These are phyloP conservation scores for Calonectria ilicicola DNA, from an alignment of 2,329 filamentous ascomycete genomes.

Conservation along the genomic window DNA sequence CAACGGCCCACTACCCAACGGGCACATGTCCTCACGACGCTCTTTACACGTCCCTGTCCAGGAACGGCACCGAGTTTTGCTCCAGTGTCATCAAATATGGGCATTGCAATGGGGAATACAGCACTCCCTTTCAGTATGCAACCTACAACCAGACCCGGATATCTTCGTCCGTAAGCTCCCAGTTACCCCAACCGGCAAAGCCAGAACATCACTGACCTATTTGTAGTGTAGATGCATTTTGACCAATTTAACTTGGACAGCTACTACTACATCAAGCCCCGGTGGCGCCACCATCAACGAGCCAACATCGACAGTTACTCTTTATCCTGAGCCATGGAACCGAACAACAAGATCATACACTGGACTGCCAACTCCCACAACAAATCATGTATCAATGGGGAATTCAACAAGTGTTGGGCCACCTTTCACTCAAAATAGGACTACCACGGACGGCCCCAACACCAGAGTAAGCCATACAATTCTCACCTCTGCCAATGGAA, in stretches of 20 bases:
- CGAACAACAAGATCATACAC: background rate
- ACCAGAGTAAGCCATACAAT: background rate
- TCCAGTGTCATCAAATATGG: constrained; percentile 42
- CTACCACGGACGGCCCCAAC: too few species aligned
- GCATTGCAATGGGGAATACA: constrained; percentile 36
- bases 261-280: background rate
- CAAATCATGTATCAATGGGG: background rate
- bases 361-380: background rate
- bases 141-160: constrained; percentile 44
- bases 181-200: too few species aligned
- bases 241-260: background rate
- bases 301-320: background rate
- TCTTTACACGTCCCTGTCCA: constrained; percentile 46
- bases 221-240: constrained; percentile 20
- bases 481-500: background rate
- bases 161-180: constrained; percentile 46
- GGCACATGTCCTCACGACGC: constrained; percentile 42
- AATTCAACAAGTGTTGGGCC: background rate
- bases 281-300: background rate
- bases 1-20: constrained; percentile 30
- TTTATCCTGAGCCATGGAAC: background rate
- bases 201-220: background rate
- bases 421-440: background rate
- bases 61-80: constrained; percentile 44
- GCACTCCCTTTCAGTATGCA: constrained; percentile 45